These are phyloP conservation scores for Petunia hybrid DNA, from an alignment of 305 asterid genomes.

Conservation along the genomic window DNA sequence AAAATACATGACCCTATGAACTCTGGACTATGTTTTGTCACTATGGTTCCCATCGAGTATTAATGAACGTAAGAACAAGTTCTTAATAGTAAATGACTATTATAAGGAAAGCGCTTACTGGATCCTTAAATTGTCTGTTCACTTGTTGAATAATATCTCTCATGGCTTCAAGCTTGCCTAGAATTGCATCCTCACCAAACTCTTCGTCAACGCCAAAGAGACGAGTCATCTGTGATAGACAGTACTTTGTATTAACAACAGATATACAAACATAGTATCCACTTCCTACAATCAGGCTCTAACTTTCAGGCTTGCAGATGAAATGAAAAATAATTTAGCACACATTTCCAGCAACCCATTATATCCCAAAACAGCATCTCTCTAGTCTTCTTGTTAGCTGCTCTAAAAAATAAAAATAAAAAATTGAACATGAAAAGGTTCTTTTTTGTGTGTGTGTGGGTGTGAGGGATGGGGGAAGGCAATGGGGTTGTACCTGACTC, in stretches of 20 bases:
- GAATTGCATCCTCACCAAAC: constrained; percentile 84
- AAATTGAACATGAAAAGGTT: background rate
- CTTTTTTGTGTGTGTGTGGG: background rate
- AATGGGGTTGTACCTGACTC: constrained; percentile 61
- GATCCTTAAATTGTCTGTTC: constrained; percentile 91
- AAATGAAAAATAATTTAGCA: background rate
- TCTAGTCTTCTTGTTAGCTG: background rate
- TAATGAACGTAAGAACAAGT: background rate
- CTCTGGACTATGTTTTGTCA: background rate
- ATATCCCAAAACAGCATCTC: background rate
- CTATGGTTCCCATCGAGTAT: background rate
- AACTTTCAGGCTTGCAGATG: constrained; percentile 7
- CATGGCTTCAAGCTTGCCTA: constrained; percentile 92
- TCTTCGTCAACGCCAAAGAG: constrained; percentile 77
- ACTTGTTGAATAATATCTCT: constrained; percentile 91
- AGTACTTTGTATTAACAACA: background rate
- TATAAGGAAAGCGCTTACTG: constrained; percentile 54
- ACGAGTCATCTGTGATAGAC: constrained; percentile 72
- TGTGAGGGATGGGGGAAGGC: background rate
- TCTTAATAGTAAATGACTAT: background rate
- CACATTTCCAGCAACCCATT: background rate
- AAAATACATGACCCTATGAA: background rate
- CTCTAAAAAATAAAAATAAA: background rate
- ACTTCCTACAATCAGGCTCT: constrained; percentile 5
- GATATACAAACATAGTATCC: constrained; percentile 24